A percentile compares a stretch with the other conserved stretches of the same genome.
These are phyloP conservation scores for Houttuynia cordata DNA, from an alignment of 164 flowering plant species.

Conservation along the genomic window DNA sequence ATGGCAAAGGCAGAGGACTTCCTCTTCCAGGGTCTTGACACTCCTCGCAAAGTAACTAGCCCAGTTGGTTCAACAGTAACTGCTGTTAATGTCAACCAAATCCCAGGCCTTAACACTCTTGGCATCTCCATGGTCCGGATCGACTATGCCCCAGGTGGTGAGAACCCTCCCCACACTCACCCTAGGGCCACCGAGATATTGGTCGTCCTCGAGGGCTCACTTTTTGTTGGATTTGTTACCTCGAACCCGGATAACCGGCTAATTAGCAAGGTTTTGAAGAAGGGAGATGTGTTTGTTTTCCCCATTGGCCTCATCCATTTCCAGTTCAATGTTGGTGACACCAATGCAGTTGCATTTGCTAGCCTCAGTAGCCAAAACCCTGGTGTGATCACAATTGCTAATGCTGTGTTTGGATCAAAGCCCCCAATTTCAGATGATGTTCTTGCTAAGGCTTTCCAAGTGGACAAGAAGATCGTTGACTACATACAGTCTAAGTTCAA, in stretches of 20 bases:
- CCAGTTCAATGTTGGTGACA: conserved; percentile 1
- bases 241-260: not conserved
- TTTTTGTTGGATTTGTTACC: not conserved
- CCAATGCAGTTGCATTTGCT: conserved; percentile 1
- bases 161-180: conserved; percentile 22
- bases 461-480: conserved; percentile 2
- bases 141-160: conserved; percentile 13
- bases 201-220: not conserved
- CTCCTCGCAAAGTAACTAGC: conserved; percentile 8
- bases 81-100: conserved; percentile 5
- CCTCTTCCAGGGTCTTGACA: conserved; percentile 8
- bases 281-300: conserved; percentile 10
- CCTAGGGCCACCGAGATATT: conserved; percentile 17
- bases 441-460: conserved; percentile 6
- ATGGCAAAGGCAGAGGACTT: conserved; percentile 11
- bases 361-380: conserved; percentile 2
- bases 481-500: not conserved
- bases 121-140: conserved; percentile 14
- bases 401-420: conserved; percentile 3
- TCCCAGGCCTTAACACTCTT: conserved; percentile 16
- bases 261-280: not conserved
- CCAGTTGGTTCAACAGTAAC: conserved; percentile 12
- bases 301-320: conserved; percentile 6
- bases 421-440: conserved; percentile 2
- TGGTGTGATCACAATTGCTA: conserved; percentile 6